A percentile compares a stretch with the other conserved stretches of the same genome.
phyloP scores from a whole-genome alignment of 768 basidiomycete species.

The Gymnopilus dilepis region DNA sequence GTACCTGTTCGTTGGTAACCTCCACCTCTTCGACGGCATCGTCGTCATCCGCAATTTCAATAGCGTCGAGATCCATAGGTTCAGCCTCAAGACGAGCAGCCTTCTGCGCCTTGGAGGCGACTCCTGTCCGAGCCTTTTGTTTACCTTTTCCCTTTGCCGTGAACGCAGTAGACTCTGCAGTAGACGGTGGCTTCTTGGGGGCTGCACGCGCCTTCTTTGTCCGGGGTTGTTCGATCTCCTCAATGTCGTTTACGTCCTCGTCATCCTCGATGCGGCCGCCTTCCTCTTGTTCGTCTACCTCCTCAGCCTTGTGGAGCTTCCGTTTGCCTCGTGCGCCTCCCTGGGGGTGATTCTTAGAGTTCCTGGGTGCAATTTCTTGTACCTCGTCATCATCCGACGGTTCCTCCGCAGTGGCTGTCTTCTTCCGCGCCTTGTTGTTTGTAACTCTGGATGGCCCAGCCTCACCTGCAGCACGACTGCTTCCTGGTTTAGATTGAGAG shows the following conservation, averaged over 20 bases:
- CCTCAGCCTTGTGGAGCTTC: constrained; percentile 6
- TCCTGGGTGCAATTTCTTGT: constrained; percentile 7
- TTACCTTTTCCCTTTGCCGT: constrained; percentile 20
- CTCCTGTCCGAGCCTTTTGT: constrained; percentile 11
- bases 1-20: constrained; percentile 24
- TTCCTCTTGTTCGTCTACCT: constrained; percentile 6
- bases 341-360: not conserved
- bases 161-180: not conserved
- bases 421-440: constrained; percentile 11
- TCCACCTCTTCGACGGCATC: constrained; percentile 16
- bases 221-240: constrained; percentile 22
- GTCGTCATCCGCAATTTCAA: constrained; percentile 7
- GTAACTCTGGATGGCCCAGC: constrained; percentile 24
- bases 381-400: constrained; percentile 21
- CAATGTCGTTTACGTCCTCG: constrained; percentile 22
- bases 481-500: constrained; percentile 14
- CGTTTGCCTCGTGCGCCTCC: constrained; percentile 4
- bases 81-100: constrained; percentile 6
- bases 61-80: constrained; percentile 17
- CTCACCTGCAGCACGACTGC: constrained; percentile 17
- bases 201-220: constrained; percentile 22
- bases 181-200: constrained; percentile 25
- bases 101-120: constrained; percentile 5
- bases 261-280: constrained; percentile 21
- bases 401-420: constrained; percentile 3